Conservation (phyloP, 805 yeast genomes). For the Ogataea pini region DNA sequence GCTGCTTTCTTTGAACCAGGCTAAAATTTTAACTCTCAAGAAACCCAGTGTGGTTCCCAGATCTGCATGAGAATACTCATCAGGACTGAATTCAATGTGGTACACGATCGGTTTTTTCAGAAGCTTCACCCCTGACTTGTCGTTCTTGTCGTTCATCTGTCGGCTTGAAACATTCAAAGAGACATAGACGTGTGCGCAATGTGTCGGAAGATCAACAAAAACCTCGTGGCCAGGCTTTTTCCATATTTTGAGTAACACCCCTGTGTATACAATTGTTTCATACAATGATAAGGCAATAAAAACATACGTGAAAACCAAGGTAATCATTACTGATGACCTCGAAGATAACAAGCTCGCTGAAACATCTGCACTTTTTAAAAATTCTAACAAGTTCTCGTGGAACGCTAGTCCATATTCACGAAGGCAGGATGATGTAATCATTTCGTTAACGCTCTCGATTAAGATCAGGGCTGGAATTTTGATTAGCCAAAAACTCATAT, state of each 20-base stretch:
- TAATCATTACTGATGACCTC: conserved; percentile 26
- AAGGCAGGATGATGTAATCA: not conserved
- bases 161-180: conserved; percentile 42
- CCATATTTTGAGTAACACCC: conserved; percentile 30
- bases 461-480: no score
- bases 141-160: no score
- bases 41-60: conserved; percentile 68
- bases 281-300: conserved; percentile 25
- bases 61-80: conserved; percentile 72
- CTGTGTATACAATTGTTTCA: conserved; percentile 26
- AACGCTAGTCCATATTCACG: not conserved
- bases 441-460: not conserved
- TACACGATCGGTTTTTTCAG: conserved; percentile 47
- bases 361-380: conserved; percentile 13
- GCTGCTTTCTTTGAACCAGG: conserved; percentile 50
- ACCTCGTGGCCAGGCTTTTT: conserved; percentile 46
- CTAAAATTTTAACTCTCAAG: conserved; percentile 56
- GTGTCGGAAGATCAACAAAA: conserved; percentile 72
- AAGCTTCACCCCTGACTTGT: conserved; percentile 15
- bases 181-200: conserved; percentile 72
- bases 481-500: not conserved
- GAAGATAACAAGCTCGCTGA: conserved; percentile 27
- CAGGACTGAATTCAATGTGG: conserved; percentile 80
- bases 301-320: conserved; percentile 28
- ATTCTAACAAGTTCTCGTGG: not conserved